Evolutionary conservation across 352 stramenopile species (phyloP).

Genomic region (Globisporangium emineosum): DNA sequence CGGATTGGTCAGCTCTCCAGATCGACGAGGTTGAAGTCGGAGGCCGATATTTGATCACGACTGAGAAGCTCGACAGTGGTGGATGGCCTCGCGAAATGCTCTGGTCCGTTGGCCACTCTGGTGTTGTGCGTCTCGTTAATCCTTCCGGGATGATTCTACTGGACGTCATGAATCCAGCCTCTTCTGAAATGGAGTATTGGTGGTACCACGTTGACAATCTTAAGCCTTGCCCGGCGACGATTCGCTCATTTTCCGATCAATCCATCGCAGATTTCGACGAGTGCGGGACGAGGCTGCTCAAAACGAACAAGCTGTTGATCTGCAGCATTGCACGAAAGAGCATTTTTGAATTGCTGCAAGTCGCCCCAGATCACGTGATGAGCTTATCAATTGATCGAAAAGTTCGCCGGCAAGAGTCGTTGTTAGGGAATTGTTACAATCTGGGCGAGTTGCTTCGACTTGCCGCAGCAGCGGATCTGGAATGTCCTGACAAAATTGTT

Average conservation of each 20-base stretch:
- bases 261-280: slow-evolving; percentile 42
- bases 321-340: slow-evolving; percentile 54
- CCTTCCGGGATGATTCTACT: slow-evolving; percentile 58
- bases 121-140: slow-evolving; percentile 44
- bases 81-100: slow-evolving; percentile 53
- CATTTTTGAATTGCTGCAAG: slow-evolving; percentile 59
- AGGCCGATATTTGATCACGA: slow-evolving; percentile 46
- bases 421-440: slow-evolving; percentile 39
- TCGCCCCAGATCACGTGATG: slow-evolving; percentile 61
- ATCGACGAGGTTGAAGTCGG: slow-evolving; percentile 77
- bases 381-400: slow-evolving; percentile 36
- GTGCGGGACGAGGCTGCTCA: slow-evolving; percentile 29
- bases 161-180: slow-evolving; percentile 53
- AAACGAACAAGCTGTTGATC: slow-evolving; percentile 46
- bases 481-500: slow-evolving; percentile 41
- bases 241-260: slow-evolving; percentile 28
- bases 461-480: slow-evolving; percentile 48
- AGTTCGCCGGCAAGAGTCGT: slow-evolving; percentile 13
- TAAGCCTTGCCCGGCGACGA: slow-evolving; percentile 17
- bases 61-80: slow-evolving; percentile 27
- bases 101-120: slow-evolving; percentile 64
- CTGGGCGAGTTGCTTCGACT: slow-evolving; percentile 53
- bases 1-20: slow-evolving; percentile 72
- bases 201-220: slow-evolving; percentile 70
- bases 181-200: slow-evolving; percentile 53